These are phyloP conservation scores for Straminergon stramineum DNA, from an alignment of 225 moss, liverwort and hornwort species.

Conservation along the genomic window DNA sequence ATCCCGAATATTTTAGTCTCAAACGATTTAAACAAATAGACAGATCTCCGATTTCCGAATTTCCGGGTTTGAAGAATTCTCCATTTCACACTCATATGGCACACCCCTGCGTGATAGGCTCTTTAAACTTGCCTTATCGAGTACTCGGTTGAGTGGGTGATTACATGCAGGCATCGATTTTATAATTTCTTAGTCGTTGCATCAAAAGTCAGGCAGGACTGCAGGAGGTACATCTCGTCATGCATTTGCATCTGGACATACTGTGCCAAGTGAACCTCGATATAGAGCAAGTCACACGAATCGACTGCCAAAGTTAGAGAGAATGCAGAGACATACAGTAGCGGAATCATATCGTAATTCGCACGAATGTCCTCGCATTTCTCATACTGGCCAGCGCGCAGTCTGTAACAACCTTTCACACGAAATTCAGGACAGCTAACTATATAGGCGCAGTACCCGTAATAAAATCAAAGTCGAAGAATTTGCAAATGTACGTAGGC, in stretches of 20 bases:
- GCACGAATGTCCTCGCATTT: conserved; percentile 7
- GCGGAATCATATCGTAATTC: background rate
- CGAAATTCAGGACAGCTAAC: background rate
- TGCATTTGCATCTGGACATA: background rate
- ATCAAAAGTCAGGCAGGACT: background rate
- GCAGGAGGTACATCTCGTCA: background rate
- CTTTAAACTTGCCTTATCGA: background rate
- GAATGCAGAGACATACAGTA: background rate
- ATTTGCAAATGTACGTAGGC: conserved; percentile 1
- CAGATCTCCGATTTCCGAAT: background rate
- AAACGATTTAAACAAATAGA: background rate
- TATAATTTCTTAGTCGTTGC: background rate
- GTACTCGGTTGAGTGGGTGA: background rate
- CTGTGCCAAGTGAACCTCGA: background rate
- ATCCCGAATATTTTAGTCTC: background rate
- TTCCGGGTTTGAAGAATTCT: background rate
- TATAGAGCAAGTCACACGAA: conserved; percentile 3
- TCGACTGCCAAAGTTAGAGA: background rate
- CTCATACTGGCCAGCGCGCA: background rate
- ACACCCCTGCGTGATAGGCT: background rate
- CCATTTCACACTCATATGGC: background rate
- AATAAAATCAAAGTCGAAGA: background rate
- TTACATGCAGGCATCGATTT: background rate
- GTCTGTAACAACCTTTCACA: background rate
- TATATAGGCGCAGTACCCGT: background rate